Conservation (phyloP, 257 asterid genomes). For the Datura wrightii region DNA sequence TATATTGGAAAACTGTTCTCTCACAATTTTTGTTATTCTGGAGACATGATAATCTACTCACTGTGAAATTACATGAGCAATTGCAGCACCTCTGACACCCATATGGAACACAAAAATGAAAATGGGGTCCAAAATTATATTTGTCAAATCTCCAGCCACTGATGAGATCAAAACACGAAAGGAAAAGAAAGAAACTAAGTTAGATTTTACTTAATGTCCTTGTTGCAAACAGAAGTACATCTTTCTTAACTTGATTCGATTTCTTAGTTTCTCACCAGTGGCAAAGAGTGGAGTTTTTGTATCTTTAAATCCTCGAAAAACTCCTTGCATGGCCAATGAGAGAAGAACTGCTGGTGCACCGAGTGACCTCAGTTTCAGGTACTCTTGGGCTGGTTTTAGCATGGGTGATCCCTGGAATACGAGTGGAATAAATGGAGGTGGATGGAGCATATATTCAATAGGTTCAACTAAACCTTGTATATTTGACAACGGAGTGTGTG, state of each 20-base stretch:
- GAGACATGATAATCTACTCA: constrained; percentile 43
- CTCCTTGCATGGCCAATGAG: constrained; percentile 86
- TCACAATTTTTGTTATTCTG: neutral
- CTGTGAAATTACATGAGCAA: constrained; percentile 82
- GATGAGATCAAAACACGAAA: neutral
- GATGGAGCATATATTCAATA: constrained; percentile 3
- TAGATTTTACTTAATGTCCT: neutral
- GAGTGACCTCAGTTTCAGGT: constrained; percentile 68
- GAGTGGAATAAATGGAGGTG: neutral
- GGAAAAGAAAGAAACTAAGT: neutral
- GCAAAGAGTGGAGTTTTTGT: constrained; percentile 82
- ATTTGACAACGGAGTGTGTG: neutral
- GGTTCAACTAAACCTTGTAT: neutral
- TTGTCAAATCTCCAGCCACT: constrained; percentile 74
- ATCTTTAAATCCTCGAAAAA: constrained; percentile 80
- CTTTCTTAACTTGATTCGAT: neutral
- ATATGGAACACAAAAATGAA: constrained; percentile 60
- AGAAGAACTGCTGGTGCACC: constrained; percentile 86
- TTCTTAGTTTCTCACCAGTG: constrained; percentile 50
- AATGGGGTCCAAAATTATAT: constrained; percentile 69
- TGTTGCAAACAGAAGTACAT: neutral
- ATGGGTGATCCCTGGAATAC: constrained; percentile 58
- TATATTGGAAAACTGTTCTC: neutral
- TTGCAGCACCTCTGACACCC: constrained; percentile 78
- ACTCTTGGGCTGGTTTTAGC: constrained; percentile 62